Evolutionary conservation across 192 early-diverging fungal genomes (phyloP).

Genomic region (Phlyctochytrium arcticum): DNA sequence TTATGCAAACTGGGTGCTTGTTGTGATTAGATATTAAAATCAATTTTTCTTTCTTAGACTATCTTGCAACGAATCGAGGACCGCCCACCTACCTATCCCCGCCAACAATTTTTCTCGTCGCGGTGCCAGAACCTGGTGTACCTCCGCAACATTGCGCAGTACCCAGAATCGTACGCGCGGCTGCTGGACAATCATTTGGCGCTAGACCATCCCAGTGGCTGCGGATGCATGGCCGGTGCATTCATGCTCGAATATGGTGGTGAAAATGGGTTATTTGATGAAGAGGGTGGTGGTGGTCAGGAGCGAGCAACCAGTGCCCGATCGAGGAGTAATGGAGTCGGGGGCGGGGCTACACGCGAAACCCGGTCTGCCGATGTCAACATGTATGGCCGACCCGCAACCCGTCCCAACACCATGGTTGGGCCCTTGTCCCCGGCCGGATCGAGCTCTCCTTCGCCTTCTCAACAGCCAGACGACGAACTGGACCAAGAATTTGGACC

Average conservation of each 20-base stretch:
- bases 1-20: neutral
- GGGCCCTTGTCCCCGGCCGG: too few relatives aligned
- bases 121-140: slow-evolving; percentile 45
- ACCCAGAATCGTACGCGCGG: slow-evolving; percentile 35
- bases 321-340: neutral
- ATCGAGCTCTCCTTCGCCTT: too few relatives aligned
- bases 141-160: slow-evolving; percentile 44
- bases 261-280: neutral
- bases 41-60: slow-evolving; percentile 10
- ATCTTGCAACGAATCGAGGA: slow-evolving; percentile 47
- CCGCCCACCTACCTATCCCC: slow-evolving; percentile 42
- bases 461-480: too few relatives aligned
- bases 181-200: slow-evolving; percentile 25
- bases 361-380: neutral
- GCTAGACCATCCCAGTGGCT: neutral
- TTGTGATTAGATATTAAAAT: neutral
- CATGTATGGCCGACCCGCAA: slow-evolving; percentile 17
- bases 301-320: neutral
- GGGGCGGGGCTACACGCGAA: neutral
- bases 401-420: slow-evolving; percentile 8
- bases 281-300: neutral
- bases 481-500: too few relatives aligned
- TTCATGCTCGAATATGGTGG: neutral
- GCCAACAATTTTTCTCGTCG: slow-evolving; percentile 32
- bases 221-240: neutral